Evolutionary conservation across 164 flowering plant genomes (phyloP).

Genomic region (Vitis rupestris): DNA sequence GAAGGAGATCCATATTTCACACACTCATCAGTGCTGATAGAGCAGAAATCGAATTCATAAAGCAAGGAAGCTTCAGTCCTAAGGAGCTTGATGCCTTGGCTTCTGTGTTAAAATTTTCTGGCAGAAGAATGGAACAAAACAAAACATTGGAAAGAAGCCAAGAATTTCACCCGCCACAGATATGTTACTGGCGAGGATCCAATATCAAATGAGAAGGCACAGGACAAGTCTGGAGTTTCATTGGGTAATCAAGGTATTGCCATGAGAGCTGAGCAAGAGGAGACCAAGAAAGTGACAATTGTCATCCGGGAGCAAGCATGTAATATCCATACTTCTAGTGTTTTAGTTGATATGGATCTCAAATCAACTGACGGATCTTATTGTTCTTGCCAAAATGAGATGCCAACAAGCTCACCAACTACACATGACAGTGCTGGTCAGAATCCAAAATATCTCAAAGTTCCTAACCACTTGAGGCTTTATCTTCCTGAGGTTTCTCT

Average conservation of each 20-base stretch:
- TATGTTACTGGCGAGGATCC: conserved; percentile 13
- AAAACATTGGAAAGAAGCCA: conserved; percentile 4
- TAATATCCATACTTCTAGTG: too few relatives aligned
- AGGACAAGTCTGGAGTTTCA: too few relatives aligned
- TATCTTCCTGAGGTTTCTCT: too few relatives aligned
- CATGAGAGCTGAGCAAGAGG: too few relatives aligned
- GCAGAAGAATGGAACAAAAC: conserved; percentile 32
- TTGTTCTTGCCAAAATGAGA: conserved; percentile 6
- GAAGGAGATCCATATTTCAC: conserved; percentile 61
- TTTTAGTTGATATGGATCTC: too few relatives aligned
- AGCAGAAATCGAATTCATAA: conserved; percentile 91
- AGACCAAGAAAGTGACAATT: too few relatives aligned
- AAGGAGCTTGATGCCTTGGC: conserved; percentile 86
- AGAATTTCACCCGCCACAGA: too few relatives aligned
- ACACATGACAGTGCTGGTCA: conserved; percentile 1
- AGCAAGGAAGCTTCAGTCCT: conserved; percentile 66
- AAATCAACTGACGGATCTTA: neutral
- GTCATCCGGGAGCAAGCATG: neutral
- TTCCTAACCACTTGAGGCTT: too few relatives aligned
- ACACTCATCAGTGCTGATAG: conserved; percentile 74
- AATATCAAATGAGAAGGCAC: conserved; percentile 5
- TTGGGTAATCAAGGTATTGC: too few relatives aligned
- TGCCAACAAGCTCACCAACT: conserved; percentile 1
- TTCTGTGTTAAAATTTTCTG: conserved; percentile 64
- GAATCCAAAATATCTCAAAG: neutral